Evolutionary conservation across 768 basidiomycete genomes (phyloP), one percentile per base, ranked within the genome.

Genomic region (Naganishia vaughanmartiniae): DNA sequence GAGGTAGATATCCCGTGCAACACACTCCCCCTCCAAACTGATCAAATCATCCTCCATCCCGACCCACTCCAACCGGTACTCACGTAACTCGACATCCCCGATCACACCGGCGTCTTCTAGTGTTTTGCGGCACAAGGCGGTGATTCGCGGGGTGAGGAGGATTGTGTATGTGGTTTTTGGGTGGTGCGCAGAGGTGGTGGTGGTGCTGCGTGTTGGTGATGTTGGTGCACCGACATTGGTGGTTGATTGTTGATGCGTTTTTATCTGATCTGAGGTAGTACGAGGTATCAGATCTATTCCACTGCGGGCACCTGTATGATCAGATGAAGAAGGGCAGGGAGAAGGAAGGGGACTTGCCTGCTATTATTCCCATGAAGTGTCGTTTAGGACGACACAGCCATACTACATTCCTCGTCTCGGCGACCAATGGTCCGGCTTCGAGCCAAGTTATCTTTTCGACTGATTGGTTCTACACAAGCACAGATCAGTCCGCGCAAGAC

Each of bases 371-470:
- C 78, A 93, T 88, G 79, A 88, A 87, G 72, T 86, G 89, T 71
- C 96, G 90, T 75, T 86, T 85, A 2, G 95, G 93, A 36, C 93
- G 86, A 80, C 91, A 95, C 11, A 99, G 86, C 82, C 97, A 99
- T 24, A 99, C 87, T 70, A 98, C 87, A 75, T 94, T 94, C 39
- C 90, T 86, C 7, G 94, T 93, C 3, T 87, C 85, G 2, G 91
- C 89, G 15, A 87, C 85, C 55, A 98, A 82, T 11, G 91, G 89
- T 21, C 94, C 94, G 14, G 89, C 81, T 82, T 98, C 96, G 28
- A 99, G 87, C 95, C 96, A 99, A 83, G 94, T 96, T 91, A 99
- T 95, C 84, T 96, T 96, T 84, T 97, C 94, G 3, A 99, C 92
- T 6, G 93, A 94, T 87, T 98, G 94, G 78, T 98, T 91, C 95